Percentiles rank a stretch among this genome's conserved stretches.
Conservation (phyloP, 23 red algal species). For the Gracilaria vermiculophylla region DNA sequence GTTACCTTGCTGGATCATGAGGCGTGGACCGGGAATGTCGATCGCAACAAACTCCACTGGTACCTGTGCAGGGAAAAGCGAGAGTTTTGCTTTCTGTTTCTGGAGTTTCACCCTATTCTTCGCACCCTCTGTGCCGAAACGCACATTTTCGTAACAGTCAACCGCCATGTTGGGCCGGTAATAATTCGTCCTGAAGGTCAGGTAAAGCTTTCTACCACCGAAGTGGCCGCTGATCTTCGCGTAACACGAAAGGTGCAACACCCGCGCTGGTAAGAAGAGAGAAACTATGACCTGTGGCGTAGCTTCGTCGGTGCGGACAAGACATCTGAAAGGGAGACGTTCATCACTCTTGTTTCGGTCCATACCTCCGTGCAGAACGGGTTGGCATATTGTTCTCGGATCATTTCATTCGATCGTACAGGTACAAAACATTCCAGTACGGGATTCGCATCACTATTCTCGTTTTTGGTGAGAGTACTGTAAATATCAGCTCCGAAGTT, state of each 20-base stretch:
- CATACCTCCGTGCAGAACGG: conserved; percentile 6
- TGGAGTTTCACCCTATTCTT: background rate
- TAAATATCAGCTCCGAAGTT: background rate
- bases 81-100: background rate
- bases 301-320: background rate
- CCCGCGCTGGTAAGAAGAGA: background rate
- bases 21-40: background rate
- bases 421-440: background rate
- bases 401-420: background rate
- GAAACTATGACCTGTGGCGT: background rate
- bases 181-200: background rate
- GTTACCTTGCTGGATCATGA: background rate
- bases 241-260: background rate
- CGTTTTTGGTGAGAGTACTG: background rate
- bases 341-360: background rate
- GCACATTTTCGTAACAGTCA: background rate
- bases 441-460: background rate
- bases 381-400: background rate
- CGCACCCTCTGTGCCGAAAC: background rate
- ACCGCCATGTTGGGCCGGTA: background rate
- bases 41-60: background rate
- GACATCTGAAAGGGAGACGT: background rate
- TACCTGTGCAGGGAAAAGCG: background rate
- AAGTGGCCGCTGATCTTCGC: background rate
- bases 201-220: background rate